phyloP scores from a whole-genome alignment of 495 filamentous ascomycete species.

The Lophiostoma macrostomum region DNA sequence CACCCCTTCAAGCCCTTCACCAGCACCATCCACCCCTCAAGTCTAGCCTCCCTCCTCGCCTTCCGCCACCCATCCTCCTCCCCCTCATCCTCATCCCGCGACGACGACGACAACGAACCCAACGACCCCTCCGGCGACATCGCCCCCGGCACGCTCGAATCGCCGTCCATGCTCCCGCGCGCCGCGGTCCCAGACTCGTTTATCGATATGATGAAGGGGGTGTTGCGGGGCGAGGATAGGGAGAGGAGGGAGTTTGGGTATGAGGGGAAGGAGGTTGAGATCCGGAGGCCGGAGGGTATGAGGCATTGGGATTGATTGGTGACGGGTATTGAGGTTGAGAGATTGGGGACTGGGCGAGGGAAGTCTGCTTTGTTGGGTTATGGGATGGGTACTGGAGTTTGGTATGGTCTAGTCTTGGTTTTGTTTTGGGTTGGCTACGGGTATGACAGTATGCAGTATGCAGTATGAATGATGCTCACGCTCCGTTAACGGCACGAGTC shows the following conservation, averaged over 20 bases:
- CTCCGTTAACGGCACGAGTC: too few species aligned
- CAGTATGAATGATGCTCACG: too few species aligned
- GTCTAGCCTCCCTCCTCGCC: too few species aligned
- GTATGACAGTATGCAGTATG: too few species aligned
- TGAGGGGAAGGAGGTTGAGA: conserved; percentile 27
- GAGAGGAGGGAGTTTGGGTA: conserved; percentile 19
- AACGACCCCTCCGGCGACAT: conserved; percentile 26
- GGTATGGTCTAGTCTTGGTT: too few species aligned
- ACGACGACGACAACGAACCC: not conserved
- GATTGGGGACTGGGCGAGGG: too few species aligned
- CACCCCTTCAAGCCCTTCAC: too few species aligned
- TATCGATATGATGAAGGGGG: conserved; percentile 9
- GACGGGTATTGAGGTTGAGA: not conserved
- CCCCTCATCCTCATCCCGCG: not conserved
- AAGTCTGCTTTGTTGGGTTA: too few species aligned
- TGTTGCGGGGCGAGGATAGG: conserved; percentile 3
- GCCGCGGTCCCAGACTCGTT: conserved; percentile 4
- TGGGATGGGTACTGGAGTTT: too few species aligned
- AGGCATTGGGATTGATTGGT: conserved; percentile 17
- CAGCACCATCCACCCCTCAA: too few species aligned
- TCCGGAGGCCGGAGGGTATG: conserved; percentile 24
- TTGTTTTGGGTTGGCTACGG: too few species aligned
- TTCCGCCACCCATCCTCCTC: too few species aligned
- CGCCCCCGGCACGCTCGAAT: conserved; percentile 22
- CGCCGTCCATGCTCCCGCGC: conserved; percentile 24